phyloP scores from a whole-genome alignment of 2,329 filamentous ascomycete genomes.

The Fusarium illudens region DNA sequence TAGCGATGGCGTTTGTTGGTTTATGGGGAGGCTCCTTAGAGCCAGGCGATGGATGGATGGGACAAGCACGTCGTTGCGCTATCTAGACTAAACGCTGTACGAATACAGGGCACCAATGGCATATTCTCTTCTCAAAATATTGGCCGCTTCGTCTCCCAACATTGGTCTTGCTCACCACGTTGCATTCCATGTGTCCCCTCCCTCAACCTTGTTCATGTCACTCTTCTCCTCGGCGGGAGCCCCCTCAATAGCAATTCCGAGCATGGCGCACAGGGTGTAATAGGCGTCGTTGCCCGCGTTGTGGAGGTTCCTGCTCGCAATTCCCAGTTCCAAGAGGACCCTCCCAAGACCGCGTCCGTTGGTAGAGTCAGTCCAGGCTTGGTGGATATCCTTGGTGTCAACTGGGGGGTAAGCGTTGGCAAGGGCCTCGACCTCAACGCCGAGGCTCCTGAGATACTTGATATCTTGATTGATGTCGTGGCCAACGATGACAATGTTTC shows the following conservation, averaged over 20 bases:
- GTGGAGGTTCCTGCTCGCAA: constrained; percentile 74
- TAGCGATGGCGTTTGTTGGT: constrained; percentile 56
- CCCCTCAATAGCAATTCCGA: constrained; percentile 55
- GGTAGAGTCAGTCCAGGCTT: constrained; percentile 63
- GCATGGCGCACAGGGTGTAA: constrained; percentile 78
- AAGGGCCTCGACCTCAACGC: constrained; percentile 65
- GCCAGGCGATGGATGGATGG: constrained; percentile 33
- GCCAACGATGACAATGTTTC: constrained; percentile 78
- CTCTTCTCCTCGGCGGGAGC: constrained; percentile 30
- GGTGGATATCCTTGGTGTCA: constrained; percentile 79
- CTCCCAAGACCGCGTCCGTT: constrained; percentile 65
- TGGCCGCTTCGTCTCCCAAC: neutral
- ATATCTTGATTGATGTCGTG: constrained; percentile 77
- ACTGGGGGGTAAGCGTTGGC: constrained; percentile 67
- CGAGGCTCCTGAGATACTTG: constrained; percentile 70
- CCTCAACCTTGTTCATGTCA: constrained; percentile 22
- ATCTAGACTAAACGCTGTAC: constrained; percentile 37
- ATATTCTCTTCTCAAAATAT: constrained; percentile 40
- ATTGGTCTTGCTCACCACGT: neutral
- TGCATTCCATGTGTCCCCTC: neutral
- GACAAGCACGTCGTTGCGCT: constrained; percentile 30
- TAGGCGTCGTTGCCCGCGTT: constrained; percentile 89
- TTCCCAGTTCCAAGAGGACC: constrained; percentile 71
- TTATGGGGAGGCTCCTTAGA: constrained; percentile 37
- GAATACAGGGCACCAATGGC: constrained; percentile 33